These are phyloP conservation scores for Pseudopediastrum boryanum DNA, from an alignment of 139 green algal species.

Conservation along the genomic window DNA sequence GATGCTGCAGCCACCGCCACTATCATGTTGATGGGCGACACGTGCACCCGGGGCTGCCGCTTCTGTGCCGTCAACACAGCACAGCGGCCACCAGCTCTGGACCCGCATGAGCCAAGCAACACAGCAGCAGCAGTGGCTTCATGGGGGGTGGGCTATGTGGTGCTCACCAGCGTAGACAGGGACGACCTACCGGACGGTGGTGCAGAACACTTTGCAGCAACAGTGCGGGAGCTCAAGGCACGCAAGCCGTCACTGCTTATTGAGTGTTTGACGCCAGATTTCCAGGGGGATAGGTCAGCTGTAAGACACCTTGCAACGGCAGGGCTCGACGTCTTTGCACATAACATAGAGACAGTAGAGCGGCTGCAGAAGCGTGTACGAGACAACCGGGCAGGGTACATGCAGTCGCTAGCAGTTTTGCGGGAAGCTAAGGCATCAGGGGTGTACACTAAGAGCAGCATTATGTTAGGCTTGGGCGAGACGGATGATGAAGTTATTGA, in stretches of 20 bases:
- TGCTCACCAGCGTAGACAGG: slow-evolving; percentile 87
- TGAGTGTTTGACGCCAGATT: slow-evolving; percentile 95
- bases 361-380: slow-evolving; percentile 85
- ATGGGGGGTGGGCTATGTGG: slow-evolving; percentile 97
- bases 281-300: slow-evolving; percentile 88
- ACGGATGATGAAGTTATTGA: slow-evolving; percentile 87
- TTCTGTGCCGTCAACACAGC: slow-evolving; percentile 47
- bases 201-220: slow-evolving; percentile 86
- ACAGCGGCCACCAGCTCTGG: slow-evolving; percentile 80
- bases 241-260: slow-evolving; percentile 78
- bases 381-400: slow-evolving; percentile 86
- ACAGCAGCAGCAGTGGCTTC: slow-evolving; percentile 84
- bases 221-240: slow-evolving; percentile 84
- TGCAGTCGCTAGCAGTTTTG: slow-evolving; percentile 88
- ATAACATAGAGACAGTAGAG: slow-evolving; percentile 98
- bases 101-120: slow-evolving; percentile 94
- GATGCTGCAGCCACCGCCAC: slow-evolving; percentile 27
- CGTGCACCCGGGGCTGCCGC: slow-evolving; percentile 87
- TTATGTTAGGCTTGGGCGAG: slow-evolving; percentile 98
- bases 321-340: slow-evolving; percentile 96
- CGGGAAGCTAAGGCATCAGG: slow-evolving; percentile 74
- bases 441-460: slow-evolving; percentile 89
- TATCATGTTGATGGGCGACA: slow-evolving; percentile 94
- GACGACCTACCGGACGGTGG: slow-evolving; percentile 93
- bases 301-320: slow-evolving; percentile 74